Evolutionary conservation across 495 filamentous ascomycete genomes (phyloP).

Genomic region (Bombardia bombarda): DNA sequence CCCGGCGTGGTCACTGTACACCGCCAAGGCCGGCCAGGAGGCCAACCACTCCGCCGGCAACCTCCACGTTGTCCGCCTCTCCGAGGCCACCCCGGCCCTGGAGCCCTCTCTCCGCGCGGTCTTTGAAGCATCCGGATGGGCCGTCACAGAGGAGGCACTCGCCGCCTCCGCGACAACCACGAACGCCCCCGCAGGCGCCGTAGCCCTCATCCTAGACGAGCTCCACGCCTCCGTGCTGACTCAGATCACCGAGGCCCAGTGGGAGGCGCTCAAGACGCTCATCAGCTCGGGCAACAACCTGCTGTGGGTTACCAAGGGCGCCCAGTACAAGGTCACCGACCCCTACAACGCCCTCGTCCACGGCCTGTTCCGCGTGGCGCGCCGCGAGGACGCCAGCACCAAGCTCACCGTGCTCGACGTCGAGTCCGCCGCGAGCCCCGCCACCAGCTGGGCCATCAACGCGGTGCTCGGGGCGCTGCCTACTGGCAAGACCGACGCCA

Average conservation of each 20-base stretch:
- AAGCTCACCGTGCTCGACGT: constrained; percentile 29
- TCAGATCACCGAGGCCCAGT: constrained; percentile 6
- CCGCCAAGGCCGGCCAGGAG: no score
- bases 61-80: no score
- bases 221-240: constrained; percentile 9
- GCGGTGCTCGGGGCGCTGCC: not conserved
- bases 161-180: no score
- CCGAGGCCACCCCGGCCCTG: no score
- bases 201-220: constrained; percentile 10
- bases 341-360: constrained; percentile 22
- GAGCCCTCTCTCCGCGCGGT: no score
- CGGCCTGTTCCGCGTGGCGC: constrained; percentile 22
- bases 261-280: constrained; percentile 17
- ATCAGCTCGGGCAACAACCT: constrained; percentile 5
- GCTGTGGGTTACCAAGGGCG: constrained; percentile 32
- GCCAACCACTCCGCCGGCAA: no score
- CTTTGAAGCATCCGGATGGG: no score
- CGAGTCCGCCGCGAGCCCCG: constrained; percentile 7
- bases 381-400: constrained; percentile 20
- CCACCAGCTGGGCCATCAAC: constrained; percentile 4
- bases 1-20: no score
- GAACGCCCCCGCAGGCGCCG: no score
- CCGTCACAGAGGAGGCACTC: no score
- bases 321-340: constrained; percentile 21
- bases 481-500: not conserved